Percentiles rank a stretch among this genome's conserved stretches.
These are phyloP conservation scores for Talaromyces atroroseus DNA, from an alignment of 2,329 filamentous ascomycete species.

Conservation along the genomic window DNA sequence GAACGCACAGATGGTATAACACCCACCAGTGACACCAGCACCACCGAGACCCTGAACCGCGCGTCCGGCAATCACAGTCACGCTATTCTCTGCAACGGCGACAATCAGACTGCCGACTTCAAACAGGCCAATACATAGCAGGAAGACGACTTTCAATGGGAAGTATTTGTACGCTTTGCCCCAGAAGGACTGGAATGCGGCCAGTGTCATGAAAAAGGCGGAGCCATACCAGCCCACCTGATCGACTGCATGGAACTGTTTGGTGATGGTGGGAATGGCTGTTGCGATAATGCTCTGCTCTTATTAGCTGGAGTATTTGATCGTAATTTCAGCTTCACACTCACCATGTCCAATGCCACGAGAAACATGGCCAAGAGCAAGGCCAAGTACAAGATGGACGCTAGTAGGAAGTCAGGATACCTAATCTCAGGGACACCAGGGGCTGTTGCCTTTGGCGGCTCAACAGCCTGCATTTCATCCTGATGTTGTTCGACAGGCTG, in stretches of 20 bases:
- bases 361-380: constrained; percentile 35
- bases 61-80: constrained; percentile 33
- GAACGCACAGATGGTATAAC: constrained; percentile 20
- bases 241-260: constrained; percentile 21
- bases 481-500: too few relatives aligned
- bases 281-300: constrained; percentile 29
- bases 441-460: too few relatives aligned
- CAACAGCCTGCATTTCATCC: too few relatives aligned
- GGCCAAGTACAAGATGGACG: constrained; percentile 15
- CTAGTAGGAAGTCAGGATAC: too few relatives aligned
- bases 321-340: constrained; percentile 18
- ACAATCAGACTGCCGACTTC: constrained; percentile 36
- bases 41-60: constrained; percentile 30
- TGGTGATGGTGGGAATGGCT: constrained; percentile 22
- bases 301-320: too few relatives aligned
- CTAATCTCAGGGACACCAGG: too few relatives aligned
- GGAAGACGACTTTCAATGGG: constrained; percentile 26
- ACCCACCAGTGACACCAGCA: constrained; percentile 26
- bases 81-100: constrained; percentile 28
- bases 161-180: constrained; percentile 27
- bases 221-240: constrained; percentile 33
- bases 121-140: constrained; percentile 34
- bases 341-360: constrained; percentile 27
- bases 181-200: constrained; percentile 27
- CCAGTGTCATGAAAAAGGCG: constrained; percentile 30